These are phyloP conservation scores for Aspergillus cavernicola DNA, from an alignment of 495 filamentous ascomycete species.

Conservation along the genomic window DNA sequence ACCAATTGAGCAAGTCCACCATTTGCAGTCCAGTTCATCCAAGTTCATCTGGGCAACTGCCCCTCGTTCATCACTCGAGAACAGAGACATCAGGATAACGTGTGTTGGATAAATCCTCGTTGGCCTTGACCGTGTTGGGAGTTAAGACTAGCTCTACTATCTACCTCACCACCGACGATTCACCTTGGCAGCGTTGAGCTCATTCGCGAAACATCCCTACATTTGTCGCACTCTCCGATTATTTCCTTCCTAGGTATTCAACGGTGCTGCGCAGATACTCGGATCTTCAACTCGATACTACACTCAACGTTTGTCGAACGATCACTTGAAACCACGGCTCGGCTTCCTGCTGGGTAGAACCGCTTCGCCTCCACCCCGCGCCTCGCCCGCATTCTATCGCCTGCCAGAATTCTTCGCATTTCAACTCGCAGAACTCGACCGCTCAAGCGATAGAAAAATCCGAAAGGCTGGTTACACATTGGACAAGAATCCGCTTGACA, in stretches of 20 bases:
- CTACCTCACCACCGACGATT: neutral
- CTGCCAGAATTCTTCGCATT: neutral
- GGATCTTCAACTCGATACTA: too few relatives aligned
- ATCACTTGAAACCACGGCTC: neutral
- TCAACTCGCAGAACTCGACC: neutral
- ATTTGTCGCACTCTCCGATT: neutral
- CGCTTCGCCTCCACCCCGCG: constrained; percentile 9
- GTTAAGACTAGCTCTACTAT: neutral
- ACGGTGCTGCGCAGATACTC: neutral
- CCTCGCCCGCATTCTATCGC: neutral
- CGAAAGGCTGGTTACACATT: neutral
- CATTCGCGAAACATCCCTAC: neutral
- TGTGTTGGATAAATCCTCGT: neutral
- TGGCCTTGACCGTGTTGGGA: neutral
- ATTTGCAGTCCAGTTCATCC: too few relatives aligned
- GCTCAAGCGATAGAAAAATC: constrained; percentile 7
- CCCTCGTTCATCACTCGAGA: neutral
- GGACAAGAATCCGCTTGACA: neutral
- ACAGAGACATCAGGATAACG: neutral
- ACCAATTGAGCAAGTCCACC: too few relatives aligned
- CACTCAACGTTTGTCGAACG: neutral
- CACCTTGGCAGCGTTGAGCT: constrained; percentile 7
- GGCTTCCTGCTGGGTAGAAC: neutral
- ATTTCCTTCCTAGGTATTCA: neutral
- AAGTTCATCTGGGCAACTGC: neutral